Evolutionary conservation across 2,329 filamentous ascomycete genomes (phyloP).

Genomic region (Aspergillus aculeatus): DNA sequence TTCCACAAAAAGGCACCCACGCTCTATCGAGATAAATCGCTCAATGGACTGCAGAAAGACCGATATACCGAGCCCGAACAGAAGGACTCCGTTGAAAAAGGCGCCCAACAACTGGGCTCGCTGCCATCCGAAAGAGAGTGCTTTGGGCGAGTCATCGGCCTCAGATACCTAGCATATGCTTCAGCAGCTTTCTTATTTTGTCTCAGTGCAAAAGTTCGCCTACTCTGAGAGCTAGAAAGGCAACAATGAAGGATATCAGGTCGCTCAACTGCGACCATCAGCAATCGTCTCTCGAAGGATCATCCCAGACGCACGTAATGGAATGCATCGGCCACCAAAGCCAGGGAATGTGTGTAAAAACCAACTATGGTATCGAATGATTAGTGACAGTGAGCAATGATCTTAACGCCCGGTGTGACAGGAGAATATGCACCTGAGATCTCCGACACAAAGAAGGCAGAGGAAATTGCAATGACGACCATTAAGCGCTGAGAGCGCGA

Average conservation of each 20-base stretch:
- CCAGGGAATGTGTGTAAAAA: slow-evolving; percentile 69
- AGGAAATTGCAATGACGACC: slow-evolving; percentile 32
- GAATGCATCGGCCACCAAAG: slow-evolving; percentile 73
- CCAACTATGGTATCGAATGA: slow-evolving; percentile 51
- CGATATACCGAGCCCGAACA: slow-evolving; percentile 69
- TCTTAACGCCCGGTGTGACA: neutral
- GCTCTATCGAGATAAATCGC: slow-evolving; percentile 43
- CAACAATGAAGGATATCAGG: slow-evolving; percentile 66
- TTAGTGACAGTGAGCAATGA: neutral
- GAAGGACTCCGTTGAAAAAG: slow-evolving; percentile 77
- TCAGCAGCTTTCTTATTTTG: neutral
- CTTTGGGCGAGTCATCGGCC: slow-evolving; percentile 58
- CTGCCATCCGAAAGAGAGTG: slow-evolving; percentile 73
- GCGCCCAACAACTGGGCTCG: slow-evolving; percentile 70
- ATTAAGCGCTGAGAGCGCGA: slow-evolving; percentile 32
- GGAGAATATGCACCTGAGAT: slow-evolving; percentile 26
- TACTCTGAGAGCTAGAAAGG: slow-evolving; percentile 63
- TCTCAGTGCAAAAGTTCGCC: neutral
- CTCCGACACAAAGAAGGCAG: slow-evolving; percentile 33
- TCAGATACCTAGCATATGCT: slow-evolving; percentile 50
- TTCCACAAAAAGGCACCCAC: slow-evolving; percentile 19
- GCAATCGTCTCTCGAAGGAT: neutral
- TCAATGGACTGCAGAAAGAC: slow-evolving; percentile 73
- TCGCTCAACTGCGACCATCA: slow-evolving; percentile 61
- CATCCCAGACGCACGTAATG: slow-evolving; percentile 55